Percentiles rank a stretch among this genome's conserved stretches.
Conservation (phyloP, 495 filamentous ascomycete genomes). For the Lasiosphaeria miniovina region DNA sequence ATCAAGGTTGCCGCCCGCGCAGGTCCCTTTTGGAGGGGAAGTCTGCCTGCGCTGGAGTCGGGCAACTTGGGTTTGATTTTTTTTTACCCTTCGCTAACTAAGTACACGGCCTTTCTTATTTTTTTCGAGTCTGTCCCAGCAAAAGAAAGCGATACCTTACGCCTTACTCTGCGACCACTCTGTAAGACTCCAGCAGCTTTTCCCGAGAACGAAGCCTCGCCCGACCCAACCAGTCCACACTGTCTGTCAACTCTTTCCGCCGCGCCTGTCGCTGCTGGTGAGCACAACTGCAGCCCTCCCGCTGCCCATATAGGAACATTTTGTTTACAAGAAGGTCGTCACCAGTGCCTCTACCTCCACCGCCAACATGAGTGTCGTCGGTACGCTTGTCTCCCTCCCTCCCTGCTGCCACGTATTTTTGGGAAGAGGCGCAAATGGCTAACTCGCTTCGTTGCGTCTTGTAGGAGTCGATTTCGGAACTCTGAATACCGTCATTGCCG, state of each 20-base stretch:
- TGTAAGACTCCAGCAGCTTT: not conserved
- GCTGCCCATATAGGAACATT: not conserved
- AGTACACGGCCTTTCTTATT: not conserved
- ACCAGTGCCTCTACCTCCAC: conserved; percentile 24
- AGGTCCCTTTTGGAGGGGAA: conserved; percentile 12
- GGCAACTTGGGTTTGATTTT: conserved; percentile 22
- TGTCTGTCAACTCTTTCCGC: conserved; percentile 2
- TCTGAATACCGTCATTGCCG: conserved; percentile 94
- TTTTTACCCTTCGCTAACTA: conserved; percentile 17
- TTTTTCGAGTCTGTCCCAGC: not conserved
- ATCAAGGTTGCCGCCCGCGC: not conserved
- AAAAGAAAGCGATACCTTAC: conserved; percentile 10
- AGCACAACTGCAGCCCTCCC: conserved; percentile 2
- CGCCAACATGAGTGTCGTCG: conserved; percentile 51
- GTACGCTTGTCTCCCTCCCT: conserved; percentile 25
- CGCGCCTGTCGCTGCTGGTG: conserved; percentile 14
- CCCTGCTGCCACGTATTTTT: not conserved
- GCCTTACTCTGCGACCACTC: not conserved
- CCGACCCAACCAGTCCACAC: not conserved
- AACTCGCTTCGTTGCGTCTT: conserved; percentile 2
- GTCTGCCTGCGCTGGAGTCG: conserved; percentile 14
- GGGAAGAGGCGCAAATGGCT: conserved; percentile 14
- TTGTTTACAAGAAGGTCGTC: conserved; percentile 28
- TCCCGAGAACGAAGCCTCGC: conserved; percentile 1
- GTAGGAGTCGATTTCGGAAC: conserved; percentile 91